A percentile compares a stretch with the other conserved stretches of the same genome.
These are phyloP conservation scores for Clitoria ternatea DNA, from an alignment of 306 rosid species.

Conservation along the genomic window DNA sequence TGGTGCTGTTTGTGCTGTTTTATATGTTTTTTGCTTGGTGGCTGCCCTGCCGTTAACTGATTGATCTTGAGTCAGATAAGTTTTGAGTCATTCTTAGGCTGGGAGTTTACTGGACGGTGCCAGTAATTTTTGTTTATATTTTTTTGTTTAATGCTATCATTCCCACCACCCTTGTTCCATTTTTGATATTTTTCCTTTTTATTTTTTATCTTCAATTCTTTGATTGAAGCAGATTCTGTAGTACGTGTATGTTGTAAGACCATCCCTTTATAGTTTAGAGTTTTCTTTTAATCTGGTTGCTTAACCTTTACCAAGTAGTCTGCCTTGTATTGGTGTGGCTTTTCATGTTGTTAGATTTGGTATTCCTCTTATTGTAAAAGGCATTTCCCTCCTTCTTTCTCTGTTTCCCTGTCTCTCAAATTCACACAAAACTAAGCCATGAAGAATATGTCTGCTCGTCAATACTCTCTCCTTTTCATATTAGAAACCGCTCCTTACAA, in stretches of 20 bases:
- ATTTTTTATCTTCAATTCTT: neutral
- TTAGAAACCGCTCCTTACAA: too few relatives aligned
- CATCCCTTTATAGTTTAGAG: neutral
- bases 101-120: neutral
- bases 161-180: neutral
- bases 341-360: neutral
- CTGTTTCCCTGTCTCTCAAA: neutral
- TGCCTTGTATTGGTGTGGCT: neutral
- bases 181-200: neutral
- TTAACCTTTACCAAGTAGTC: neutral
- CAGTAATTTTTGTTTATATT: neutral
- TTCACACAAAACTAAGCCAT: neutral
- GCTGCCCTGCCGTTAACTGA: neutral
- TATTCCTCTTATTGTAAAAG: neutral
- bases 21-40: neutral
- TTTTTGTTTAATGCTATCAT: neutral
- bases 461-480: too few relatives aligned
- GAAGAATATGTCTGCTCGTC: too few relatives aligned
- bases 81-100: neutral
- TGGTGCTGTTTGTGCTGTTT: neutral
- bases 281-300: neutral
- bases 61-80: neutral
- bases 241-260: neutral
- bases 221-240: neutral
- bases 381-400: neutral